These are phyloP conservation scores for Cutaneotrichosporon cyanovorans DNA, from an alignment of 1,284 basidiomycete genomes.

Conservation along the genomic window DNA sequence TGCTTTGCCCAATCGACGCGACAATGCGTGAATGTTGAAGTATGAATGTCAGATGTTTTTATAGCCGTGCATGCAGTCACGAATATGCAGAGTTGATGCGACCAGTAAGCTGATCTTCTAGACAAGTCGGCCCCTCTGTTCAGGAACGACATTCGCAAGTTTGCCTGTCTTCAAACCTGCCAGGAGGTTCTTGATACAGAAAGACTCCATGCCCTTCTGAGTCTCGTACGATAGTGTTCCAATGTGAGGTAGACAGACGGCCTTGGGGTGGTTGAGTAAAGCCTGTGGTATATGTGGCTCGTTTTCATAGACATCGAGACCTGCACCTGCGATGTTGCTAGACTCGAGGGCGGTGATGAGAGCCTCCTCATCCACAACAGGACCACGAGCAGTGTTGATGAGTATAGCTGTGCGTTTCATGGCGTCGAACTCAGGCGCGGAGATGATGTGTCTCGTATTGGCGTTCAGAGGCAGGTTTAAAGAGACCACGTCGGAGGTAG, in stretches of 20 bases:
- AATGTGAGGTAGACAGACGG: conserved; percentile 77
- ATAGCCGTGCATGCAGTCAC: too few species aligned
- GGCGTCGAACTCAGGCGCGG: conserved; percentile 10
- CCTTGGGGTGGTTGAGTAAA: conserved; percentile 56
- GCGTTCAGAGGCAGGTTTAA: conserved; percentile 23
- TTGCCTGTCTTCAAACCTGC: conserved; percentile 17
- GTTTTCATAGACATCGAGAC: conserved; percentile 33
- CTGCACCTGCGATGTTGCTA: conserved; percentile 22
- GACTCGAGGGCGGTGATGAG: conserved; percentile 19
- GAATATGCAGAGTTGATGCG: too few species aligned
- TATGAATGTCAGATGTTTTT: too few species aligned
- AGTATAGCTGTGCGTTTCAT: conserved; percentile 24
- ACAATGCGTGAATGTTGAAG: too few species aligned
- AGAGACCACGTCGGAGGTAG: conserved; percentile 24
- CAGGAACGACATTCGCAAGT: conserved; percentile 18
- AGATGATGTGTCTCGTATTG: conserved; percentile 19
- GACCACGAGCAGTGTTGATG: conserved; percentile 29
- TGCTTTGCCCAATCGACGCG: too few species aligned
- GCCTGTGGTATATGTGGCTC: conserved; percentile 20
- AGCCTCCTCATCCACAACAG: conserved; percentile 24
- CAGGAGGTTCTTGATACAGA: conserved; percentile 20
- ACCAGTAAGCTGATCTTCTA: too few species aligned
- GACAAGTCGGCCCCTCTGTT: conserved; percentile 19
- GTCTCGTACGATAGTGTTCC: conserved; percentile 73
- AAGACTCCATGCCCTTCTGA: conserved; percentile 59